These are phyloP conservation scores for Yamadazyma scolyti DNA, from an alignment of 805 yeast species.

Conservation along the genomic window DNA sequence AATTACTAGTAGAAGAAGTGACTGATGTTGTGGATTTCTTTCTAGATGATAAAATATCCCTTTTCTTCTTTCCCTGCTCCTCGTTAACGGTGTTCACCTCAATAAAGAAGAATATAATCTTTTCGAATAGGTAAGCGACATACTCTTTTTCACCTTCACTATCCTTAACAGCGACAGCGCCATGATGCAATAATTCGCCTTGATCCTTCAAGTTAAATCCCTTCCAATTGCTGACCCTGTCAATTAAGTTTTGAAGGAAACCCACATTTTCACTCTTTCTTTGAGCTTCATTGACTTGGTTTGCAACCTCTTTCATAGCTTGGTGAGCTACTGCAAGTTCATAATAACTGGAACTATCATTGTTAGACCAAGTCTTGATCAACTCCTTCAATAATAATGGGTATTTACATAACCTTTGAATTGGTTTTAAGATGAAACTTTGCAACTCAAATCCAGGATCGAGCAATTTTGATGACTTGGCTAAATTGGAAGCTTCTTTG, in stretches of 20 bases:
- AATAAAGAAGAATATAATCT: constrained; percentile 47
- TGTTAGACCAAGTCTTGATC: constrained; percentile 48
- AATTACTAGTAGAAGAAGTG: constrained; percentile 30
- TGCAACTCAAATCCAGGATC: constrained; percentile 88
- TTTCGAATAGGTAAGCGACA: constrained; percentile 83
- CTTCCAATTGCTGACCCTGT: constrained; percentile 85
- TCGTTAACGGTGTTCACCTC: constrained; percentile 20
- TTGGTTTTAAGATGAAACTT: constrained; percentile 86
- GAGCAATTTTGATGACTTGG: constrained; percentile 53
- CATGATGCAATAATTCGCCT: constrained; percentile 80
- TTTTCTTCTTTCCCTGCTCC: constrained; percentile 31
- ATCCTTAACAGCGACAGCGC: constrained; percentile 66
- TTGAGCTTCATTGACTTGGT: constrained; percentile 88
- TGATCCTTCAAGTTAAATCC: constrained; percentile 76
- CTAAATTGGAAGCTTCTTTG: constrained; percentile 56
- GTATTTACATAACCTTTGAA: constrained; percentile 93
- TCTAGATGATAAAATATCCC: constrained; percentile 43
- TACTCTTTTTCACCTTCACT: constrained; percentile 78
- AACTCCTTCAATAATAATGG: constrained; percentile 80
- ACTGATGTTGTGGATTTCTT: constrained; percentile 48
- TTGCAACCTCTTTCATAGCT: constrained; percentile 79
- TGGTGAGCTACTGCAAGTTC: constrained; percentile 71
- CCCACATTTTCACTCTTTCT: constrained; percentile 84
- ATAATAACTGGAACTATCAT: constrained; percentile 33
- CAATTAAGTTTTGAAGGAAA: constrained; percentile 61